Base-by-base conservation (phyloP, 2,329 filamentous ascomycete species). In the Berkeleyomyces basicola region DNA sequence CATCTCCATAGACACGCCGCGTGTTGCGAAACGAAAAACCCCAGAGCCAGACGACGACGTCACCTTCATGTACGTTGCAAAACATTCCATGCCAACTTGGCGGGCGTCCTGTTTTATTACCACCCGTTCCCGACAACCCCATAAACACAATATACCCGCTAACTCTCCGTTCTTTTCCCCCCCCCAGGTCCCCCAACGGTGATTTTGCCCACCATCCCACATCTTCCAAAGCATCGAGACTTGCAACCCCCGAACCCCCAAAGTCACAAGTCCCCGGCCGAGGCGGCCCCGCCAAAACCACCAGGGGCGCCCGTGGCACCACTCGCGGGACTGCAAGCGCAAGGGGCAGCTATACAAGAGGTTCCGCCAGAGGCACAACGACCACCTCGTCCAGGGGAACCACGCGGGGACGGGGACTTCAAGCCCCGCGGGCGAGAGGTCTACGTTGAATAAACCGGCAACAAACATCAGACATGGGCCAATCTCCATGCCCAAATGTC, bases 131-230 rank as follows among this genome's bases (percentile, higher is more conserved):
- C 5, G 46, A 37, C 5, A 40, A 44, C 9, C 14, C 39, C 40
- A 40, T 6, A 37, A 61, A 36, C 31, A 7, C 40, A 37, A 61
- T 53, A 4, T 47, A n/a, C 42, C 33, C 51, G 16, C 16, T 44
- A 47, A 53, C 57, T 62, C 64, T 66, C 14, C 58, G 66, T 69
- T 67, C 65, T 58, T 65, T 62, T 66, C 66, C 47, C 4, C 51
- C 57, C 31, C 63, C 3, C 67, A 92, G 88, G 79, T 96, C 91
- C 33, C 95, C 89, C 9, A 90, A 96, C 70, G 95, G 87, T 4
- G 89, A 88, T 1, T 96, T 96, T 70, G 83, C 96, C 63, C 90
- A 96, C 42, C 88, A 96, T 68, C 91, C 90, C 6, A 74, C 80
- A 1, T 75, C 76, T n/a, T 74, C 79, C 11, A 77, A 78, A 68